A percentile compares a stretch with the other conserved stretches of the same genome.
Evolutionary conservation across 768 basidiomycete species (phyloP).

Genomic region (Russula sp.): DNA sequence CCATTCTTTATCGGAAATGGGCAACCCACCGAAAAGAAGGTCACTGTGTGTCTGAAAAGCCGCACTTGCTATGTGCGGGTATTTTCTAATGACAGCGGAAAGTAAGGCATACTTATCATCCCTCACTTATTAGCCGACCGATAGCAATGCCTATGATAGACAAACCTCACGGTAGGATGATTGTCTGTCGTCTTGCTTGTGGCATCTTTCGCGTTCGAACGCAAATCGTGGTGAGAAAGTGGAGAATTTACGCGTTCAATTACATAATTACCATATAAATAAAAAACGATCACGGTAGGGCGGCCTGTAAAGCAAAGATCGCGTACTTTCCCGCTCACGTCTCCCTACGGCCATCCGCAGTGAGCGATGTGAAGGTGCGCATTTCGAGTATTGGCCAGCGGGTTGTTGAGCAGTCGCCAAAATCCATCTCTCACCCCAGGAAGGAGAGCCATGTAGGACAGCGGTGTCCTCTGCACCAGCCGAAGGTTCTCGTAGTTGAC

Average conservation of each 20-base stretch:
- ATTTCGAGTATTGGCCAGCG: slow-evolving; percentile 37
- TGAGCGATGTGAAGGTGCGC: background rate
- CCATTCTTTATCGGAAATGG: background rate
- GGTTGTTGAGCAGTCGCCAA: slow-evolving; percentile 47
- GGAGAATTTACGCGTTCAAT: background rate
- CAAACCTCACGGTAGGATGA: slow-evolving; percentile 15
- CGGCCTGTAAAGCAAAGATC: slow-evolving; percentile 31
- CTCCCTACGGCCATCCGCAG: background rate
- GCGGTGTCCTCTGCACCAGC: slow-evolving; percentile 51
- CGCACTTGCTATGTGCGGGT: slow-evolving; percentile 20
- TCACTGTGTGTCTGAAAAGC: slow-evolving; percentile 30
- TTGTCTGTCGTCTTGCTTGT: background rate
- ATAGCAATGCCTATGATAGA: too few relatives aligned
- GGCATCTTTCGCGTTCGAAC: background rate
- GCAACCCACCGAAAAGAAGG: slow-evolving; percentile 22
- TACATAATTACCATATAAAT: too few relatives aligned
- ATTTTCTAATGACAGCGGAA: slow-evolving; percentile 6
- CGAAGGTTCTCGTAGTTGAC: slow-evolving; percentile 36
- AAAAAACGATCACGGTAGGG: too few relatives aligned
- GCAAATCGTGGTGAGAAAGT: too few relatives aligned
- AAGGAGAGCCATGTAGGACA: slow-evolving; percentile 6
- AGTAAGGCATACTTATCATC: slow-evolving; percentile 15
- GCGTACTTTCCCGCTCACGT: slow-evolving; percentile 38
- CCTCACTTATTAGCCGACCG: background rate
- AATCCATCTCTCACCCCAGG: slow-evolving; percentile 27